These are phyloP conservation scores for Discostella pseudostelligera DNA, from an alignment of 108 stramenopile species.

Conservation along the genomic window DNA sequence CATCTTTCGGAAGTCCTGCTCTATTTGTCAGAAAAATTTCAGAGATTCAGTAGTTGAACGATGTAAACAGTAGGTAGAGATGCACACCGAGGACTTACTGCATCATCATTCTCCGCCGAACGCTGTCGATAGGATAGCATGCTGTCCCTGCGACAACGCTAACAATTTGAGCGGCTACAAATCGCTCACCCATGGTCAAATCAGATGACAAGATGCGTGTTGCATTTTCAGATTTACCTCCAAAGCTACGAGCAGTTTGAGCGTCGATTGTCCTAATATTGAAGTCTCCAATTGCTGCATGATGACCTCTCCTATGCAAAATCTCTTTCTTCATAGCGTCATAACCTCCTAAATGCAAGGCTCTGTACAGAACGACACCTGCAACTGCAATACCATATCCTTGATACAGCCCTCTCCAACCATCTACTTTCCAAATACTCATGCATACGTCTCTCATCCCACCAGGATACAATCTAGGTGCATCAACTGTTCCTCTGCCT, in stretches of 20 bases:
- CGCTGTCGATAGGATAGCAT: slow-evolving; percentile 98
- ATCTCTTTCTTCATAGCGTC: slow-evolving; percentile 89
- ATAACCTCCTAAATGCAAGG: slow-evolving; percentile 95
- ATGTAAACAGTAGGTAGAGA: not conserved
- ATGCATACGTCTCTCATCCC: slow-evolving; percentile 76
- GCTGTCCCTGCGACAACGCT: slow-evolving; percentile 87
- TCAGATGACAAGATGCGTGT: slow-evolving; percentile 8
- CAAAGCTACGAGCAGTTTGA: slow-evolving; percentile 1
- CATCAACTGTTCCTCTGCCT: slow-evolving; percentile 56
- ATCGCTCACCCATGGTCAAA: slow-evolving; percentile 70
- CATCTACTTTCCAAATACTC: slow-evolving; percentile 74
- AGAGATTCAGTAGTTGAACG: not conserved
- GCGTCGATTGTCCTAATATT: slow-evolving; percentile 2
- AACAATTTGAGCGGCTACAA: slow-evolving; percentile 87
- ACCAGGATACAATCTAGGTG: slow-evolving; percentile 52
- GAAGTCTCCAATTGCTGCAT: slow-evolving; percentile 25
- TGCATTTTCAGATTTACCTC: not conserved
- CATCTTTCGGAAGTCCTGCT: slow-evolving; percentile 54
- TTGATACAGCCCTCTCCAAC: slow-evolving; percentile 92
- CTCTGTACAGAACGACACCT: slow-evolving; percentile 94
- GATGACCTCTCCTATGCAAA: slow-evolving; percentile 41
- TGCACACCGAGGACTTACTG: slow-evolving; percentile 29
- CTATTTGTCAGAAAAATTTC: not conserved
- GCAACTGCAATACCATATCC: slow-evolving; percentile 93
- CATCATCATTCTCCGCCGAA: slow-evolving; percentile 98